These are phyloP conservation scores for Ustilago nuda DNA, from an alignment of 1,284 basidiomycete species.

Conservation along the genomic window DNA sequence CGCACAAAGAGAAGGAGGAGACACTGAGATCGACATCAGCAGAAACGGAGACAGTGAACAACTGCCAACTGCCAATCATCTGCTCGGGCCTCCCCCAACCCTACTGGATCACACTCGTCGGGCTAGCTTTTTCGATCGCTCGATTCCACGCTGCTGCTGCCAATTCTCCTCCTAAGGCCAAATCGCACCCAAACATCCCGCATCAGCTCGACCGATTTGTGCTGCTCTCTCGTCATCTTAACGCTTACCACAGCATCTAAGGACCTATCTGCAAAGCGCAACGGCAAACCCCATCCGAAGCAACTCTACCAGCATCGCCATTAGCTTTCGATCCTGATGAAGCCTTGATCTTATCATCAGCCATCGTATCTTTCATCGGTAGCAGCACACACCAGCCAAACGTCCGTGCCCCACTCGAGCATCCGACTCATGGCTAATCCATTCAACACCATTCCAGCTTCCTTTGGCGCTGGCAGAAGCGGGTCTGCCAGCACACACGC, in stretches of 20 bases:
- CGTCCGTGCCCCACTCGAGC: neutral
- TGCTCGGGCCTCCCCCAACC: neutral
- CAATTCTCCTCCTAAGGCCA: no score
- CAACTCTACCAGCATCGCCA: neutral
- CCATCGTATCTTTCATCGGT: neutral
- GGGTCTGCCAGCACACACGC: constrained; percentile 29
- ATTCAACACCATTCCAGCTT: constrained; percentile 13
- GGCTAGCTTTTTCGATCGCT: no score
- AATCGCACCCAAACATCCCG: no score
- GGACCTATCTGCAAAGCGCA: neutral
- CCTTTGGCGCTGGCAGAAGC: constrained; percentile 14
- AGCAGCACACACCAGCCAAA: neutral
- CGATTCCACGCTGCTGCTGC: no score
- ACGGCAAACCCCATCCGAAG: neutral
- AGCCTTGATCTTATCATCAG: neutral
- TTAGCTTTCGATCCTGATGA: neutral
- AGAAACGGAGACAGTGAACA: neutral
- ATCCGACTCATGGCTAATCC: constrained; percentile 5
- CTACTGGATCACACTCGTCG: no score
- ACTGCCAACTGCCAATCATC: neutral
- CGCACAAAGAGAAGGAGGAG: neutral
- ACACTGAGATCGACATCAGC: neutral
- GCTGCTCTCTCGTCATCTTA: neutral
- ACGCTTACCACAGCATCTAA: neutral
- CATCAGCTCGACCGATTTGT: no score